Evolutionary conservation across 192 early-diverging fungal genomes (phyloP).

Genomic region (Spinellus fusiger): DNA sequence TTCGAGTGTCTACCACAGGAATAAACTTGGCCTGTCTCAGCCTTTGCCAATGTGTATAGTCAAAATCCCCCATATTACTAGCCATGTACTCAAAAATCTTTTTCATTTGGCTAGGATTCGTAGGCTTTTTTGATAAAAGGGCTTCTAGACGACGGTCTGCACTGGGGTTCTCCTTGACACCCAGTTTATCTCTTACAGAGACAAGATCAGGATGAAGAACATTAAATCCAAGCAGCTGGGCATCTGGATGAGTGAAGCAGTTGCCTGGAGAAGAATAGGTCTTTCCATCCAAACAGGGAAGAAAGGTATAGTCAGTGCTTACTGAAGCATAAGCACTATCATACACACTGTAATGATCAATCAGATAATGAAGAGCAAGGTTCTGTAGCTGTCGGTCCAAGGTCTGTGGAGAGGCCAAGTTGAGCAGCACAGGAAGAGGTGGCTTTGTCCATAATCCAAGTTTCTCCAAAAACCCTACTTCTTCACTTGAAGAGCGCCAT

Average conservation of each 20-base stretch:
- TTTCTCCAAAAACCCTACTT: conserved; percentile 40
- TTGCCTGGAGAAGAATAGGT: conserved; percentile 50
- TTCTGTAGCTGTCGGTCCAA: conserved; percentile 27
- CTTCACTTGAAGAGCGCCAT: conserved; percentile 33
- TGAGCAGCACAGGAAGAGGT: conserved; percentile 31
- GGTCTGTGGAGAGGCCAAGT: conserved; percentile 28
- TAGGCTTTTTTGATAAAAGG: conserved; percentile 26
- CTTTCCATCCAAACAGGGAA: conserved; percentile 45
- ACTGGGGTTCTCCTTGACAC: conserved; percentile 56
- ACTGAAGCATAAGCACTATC: conserved; percentile 39
- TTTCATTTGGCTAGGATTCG: conserved; percentile 35
- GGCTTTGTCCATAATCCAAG: conserved; percentile 46
- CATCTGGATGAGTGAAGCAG: conserved; percentile 57
- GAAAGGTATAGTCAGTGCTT: conserved; percentile 46
- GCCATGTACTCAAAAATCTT: conserved; percentile 64
- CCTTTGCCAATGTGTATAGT: conserved; percentile 43
- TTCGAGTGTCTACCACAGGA: conserved; percentile 37
- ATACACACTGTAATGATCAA: conserved; percentile 62
- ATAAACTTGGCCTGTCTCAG: conserved; percentile 57
- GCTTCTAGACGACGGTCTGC: conserved; percentile 31
- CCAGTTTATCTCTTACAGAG: conserved; percentile 52
- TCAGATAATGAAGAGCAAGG: conserved; percentile 60
- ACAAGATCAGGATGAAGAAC: conserved; percentile 52
- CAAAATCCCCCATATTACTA: conserved; percentile 55
- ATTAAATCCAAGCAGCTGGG: conserved; percentile 59